Percentiles rank a stretch among this genome's conserved stretches.
These are phyloP conservation scores for Podospora tetraspora DNA, from an alignment of 495 filamentous ascomycete genomes.

Conservation along the genomic window DNA sequence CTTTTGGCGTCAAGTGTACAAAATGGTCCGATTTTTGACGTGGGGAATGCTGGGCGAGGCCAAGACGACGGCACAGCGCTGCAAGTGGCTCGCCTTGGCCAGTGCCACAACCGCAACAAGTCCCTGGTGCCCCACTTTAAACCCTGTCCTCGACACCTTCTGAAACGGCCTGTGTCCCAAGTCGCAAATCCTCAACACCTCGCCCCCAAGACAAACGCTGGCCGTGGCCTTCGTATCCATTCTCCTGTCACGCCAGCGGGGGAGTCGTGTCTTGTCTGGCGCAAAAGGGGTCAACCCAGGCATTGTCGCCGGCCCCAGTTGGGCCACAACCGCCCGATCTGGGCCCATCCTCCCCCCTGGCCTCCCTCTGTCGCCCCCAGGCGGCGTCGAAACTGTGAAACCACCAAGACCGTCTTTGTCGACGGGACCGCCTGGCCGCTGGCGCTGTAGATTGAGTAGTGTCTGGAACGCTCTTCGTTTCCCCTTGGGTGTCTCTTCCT, in stretches of 20 bases:
- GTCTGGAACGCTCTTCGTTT: slow-evolving; percentile 10
- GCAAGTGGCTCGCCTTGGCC: slow-evolving; percentile 10
- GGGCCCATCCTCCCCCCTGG: neutral
- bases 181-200: slow-evolving; percentile 22
- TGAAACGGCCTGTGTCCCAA: slow-evolving; percentile 40
- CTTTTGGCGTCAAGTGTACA: neutral
- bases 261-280: neutral
- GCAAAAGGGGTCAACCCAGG: neutral
- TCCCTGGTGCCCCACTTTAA: slow-evolving; percentile 6
- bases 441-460: slow-evolving; percentile 2
- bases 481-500: slow-evolving; percentile 2
- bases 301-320: neutral
- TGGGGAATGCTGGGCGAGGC: neutral
- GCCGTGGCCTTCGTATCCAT: neutral
- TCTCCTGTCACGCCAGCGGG: neutral
- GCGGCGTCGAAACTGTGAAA: slow-evolving; percentile 1
- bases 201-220: slow-evolving; percentile 5
- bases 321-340: neutral
- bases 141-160: slow-evolving; percentile 31
- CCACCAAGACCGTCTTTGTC: neutral
- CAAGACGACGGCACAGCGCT: neutral
- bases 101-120: slow-evolving; percentile 1
- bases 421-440: neutral
- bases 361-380: neutral
- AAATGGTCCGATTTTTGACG: slow-evolving; percentile 9